Evolutionary conservation across 139 green algal species (phyloP).

Genomic region (Ettlia oleoabundans): DNA sequence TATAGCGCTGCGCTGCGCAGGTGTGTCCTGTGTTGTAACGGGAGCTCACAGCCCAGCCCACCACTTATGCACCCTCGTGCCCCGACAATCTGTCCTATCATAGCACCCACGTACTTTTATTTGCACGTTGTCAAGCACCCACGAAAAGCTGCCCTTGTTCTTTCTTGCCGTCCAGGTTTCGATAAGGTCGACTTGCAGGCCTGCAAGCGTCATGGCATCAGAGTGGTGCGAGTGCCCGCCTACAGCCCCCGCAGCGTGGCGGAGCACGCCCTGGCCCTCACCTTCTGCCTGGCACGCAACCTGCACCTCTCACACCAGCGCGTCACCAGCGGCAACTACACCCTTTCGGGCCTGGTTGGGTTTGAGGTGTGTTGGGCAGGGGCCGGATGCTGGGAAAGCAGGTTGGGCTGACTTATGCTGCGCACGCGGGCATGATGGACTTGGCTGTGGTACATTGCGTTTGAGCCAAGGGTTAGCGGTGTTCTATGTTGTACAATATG

Average conservation of each 20-base stretch:
- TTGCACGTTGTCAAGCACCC: too few relatives aligned
- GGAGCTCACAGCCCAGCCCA: background rate
- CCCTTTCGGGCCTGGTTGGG: slow-evolving; percentile 77
- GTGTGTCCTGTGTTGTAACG: background rate
- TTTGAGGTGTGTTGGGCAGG: slow-evolving; percentile 65
- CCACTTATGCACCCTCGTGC: too few relatives aligned
- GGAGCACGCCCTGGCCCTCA: slow-evolving; percentile 78
- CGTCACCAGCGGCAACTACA: slow-evolving; percentile 74
- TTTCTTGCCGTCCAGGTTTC: slow-evolving; percentile 38
- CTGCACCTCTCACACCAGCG: slow-evolving; percentile 56
- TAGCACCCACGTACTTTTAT: too few relatives aligned
- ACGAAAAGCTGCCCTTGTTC: too few relatives aligned
- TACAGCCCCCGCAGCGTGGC: slow-evolving; percentile 79
- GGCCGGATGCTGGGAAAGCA: background rate
- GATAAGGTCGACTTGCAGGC: slow-evolving; percentile 71
- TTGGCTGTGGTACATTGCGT: too few relatives aligned
- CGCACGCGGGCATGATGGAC: too few relatives aligned
- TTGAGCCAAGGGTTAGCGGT: too few relatives aligned
- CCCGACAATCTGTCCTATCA: too few relatives aligned
- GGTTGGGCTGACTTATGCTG: background rate
- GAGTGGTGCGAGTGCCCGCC: slow-evolving; percentile 73
- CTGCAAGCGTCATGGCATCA: slow-evolving; percentile 31
- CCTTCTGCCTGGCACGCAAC: slow-evolving; percentile 76
- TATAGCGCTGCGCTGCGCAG: slow-evolving; percentile 79
- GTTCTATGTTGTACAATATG: too few relatives aligned